Evolutionary conservation across 495 filamentous ascomycete species (phyloP), one percentile per base, ranked within the genome.

Genomic region (Penicillium alfredii): DNA sequence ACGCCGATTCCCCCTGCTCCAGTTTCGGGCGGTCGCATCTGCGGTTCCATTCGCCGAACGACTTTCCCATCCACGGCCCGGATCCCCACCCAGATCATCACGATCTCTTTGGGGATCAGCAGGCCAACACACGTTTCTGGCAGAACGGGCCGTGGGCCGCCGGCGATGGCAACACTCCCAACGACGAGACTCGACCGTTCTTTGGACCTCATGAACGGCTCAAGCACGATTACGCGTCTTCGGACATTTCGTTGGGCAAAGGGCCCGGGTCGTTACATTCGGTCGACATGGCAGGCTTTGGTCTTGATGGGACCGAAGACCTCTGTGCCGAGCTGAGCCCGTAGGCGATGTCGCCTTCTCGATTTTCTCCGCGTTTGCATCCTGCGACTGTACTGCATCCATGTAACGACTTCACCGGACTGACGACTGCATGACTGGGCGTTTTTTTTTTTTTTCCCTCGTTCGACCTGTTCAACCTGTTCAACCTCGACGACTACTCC

Each of bases 201-300:
- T 71, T 71, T 40, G 66, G 66, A 11, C 66, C 66, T 6, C 64
- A 68, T 25, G 64, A 68, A 39, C 66, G 66, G 36, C 49, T 71
- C 15, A 71, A 71, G 47, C 64, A 71, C 30, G 66, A 71, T 55
- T 71, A 71, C 51, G 66, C 66, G 14, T 71, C 66, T 17, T 71
- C 66, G 11, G 66, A 71, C 37, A 64, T 71, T 19, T 71, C 66
- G 9, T 39, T 69, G 4, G 64, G 66, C 14, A 65, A 63, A 18
- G 66, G 66, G 4, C 66, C 66, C 5, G 66, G 64, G 4, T 71
- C 66, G 3, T 42, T 71, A 31, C 64, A 71, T 40, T 71, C 66
- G 4, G 66, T 71, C 34, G 66, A 71, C 19, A 71, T 71, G 63
- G 66, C 66, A 33, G 66, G 61, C 14, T 71, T 71, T 37, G 66